Evolutionary conservation across 192 early-diverging fungal species (phyloP).

Genomic region (Backusella australiensis): DNA sequence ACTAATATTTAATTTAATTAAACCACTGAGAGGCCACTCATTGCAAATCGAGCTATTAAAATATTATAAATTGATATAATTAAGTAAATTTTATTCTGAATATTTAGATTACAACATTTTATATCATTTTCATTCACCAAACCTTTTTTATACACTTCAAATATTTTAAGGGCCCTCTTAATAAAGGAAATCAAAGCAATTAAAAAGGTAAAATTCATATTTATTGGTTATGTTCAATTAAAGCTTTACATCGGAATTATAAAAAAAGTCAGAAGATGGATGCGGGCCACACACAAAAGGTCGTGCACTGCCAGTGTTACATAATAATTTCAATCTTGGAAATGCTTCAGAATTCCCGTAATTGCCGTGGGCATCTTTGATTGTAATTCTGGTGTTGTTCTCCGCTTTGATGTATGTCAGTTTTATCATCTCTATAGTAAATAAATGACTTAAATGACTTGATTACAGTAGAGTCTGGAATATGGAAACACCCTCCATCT

Average conservation of each 20-base stretch:
- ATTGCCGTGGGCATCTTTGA: not conserved
- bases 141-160: not conserved
- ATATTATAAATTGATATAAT: not conserved
- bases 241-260: not conserved
- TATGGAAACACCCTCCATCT: no score
- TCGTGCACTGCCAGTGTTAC: not conserved
- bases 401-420: not conserved
- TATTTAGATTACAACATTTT: not conserved
- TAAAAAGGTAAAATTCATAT: not conserved
- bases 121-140: not conserved
- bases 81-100: not conserved
- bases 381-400: not conserved
- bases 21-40: not conserved
- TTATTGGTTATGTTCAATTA: not conserved
- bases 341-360: not conserved
- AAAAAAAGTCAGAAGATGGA: not conserved
- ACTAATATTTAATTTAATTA: not conserved
- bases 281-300: not conserved
- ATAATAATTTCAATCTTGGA: no score
- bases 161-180: not conserved
- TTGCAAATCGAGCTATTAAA: not conserved
- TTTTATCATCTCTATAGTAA: not conserved
- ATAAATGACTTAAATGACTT: no score
- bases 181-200: not conserved
- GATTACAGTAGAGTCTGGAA: no score